Evolutionary conservation across 2,329 filamentous ascomycete species (phyloP), one percentile per base, ranked within the genome.

Genomic region (Claviceps spartinae): DNA sequence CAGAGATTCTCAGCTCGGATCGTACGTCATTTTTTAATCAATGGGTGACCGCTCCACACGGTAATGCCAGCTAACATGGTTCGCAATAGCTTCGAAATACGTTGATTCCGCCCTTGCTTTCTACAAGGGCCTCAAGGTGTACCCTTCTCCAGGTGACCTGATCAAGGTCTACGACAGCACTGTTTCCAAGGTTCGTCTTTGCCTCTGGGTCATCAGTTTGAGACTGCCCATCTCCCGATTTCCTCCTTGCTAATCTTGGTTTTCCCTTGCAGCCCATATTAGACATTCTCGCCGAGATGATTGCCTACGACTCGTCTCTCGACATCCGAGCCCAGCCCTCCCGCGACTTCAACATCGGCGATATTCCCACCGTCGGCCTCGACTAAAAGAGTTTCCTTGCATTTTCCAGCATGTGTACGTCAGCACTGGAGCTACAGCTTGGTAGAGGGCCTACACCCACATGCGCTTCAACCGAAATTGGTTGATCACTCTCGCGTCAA

Each of bases 161-260:
- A 96, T 98, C 68, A 81, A 80, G 63, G 95, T 98, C 69, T 98
- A 98, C 72, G 93, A 98, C 71, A 95, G 95, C 81, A 97, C 93
- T 36, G 90, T 97, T 46, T 85, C 91, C 61, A 96, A 96, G 86
- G 90, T 88, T 61, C 56, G 63, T 48, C 30, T 37, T 26, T 13
- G 34, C 16, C 7, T 6, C 16, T 5, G 13, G n/a, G 4, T 20
- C 18, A 18, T 18, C 11, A n/a, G 40, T 47, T 14, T 37, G 14
- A 5, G 8, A 13, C 7, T 34, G 11, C 6, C 38, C 13, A 40
- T 20, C n/a, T 47, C 47, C 44, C 37, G 51, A 22, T 26, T 42
- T 11, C 37, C 36, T 14, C 54, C 11, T 16, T 45, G 37, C 20
- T 38, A 46, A 50, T 34, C 41, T 47, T 26, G 20, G 34, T 9